phyloP scores from a whole-genome alignment of 768 basidiomycete genomes.

The Sporobolomyces phaffii region DNA sequence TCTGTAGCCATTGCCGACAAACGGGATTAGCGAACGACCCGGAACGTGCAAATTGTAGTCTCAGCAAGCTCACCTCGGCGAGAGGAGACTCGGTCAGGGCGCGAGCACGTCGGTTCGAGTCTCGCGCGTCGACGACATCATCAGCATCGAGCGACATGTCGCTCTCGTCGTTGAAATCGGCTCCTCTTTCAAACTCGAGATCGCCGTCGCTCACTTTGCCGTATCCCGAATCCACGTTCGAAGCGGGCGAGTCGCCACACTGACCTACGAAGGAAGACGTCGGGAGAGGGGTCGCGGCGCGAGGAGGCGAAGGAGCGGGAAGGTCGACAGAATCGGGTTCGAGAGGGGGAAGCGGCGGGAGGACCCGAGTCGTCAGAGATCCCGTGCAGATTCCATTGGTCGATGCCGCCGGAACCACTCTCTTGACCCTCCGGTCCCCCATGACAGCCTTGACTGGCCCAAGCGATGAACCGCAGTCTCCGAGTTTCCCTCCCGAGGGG shows the following conservation, averaged over 20 bases:
- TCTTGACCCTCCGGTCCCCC: neutral
- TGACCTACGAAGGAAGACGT: too few relatives aligned
- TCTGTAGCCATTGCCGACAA: neutral
- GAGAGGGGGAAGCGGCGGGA: slow-evolving; percentile 18
- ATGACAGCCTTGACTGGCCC: neutral
- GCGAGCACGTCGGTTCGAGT: slow-evolving; percentile 18
- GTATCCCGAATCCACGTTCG: slow-evolving; percentile 28
- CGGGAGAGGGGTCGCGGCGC: neutral
- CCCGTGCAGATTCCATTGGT: slow-evolving; percentile 31
- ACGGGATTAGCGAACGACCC: too few relatives aligned
- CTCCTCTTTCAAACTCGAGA: neutral
- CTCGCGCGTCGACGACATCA: neutral
- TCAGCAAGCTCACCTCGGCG: slow-evolving; percentile 27
- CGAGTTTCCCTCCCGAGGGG: neutral
- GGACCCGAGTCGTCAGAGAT: slow-evolving; percentile 16
- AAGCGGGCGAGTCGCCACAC: neutral
- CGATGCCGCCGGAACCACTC: neutral
- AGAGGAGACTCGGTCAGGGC: slow-evolving; percentile 31
- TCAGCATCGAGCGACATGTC: slow-evolving; percentile 18
- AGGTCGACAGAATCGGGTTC: too few relatives aligned
- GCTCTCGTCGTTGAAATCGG: slow-evolving; percentile 16
- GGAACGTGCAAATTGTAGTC: too few relatives aligned
- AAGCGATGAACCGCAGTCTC: neutral
- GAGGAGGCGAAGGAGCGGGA: too few relatives aligned
- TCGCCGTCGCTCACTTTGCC: slow-evolving; percentile 8